These are phyloP conservation scores for Diaporthe destruens DNA, from an alignment of 2,329 filamentous ascomycete species.

Conservation along the genomic window DNA sequence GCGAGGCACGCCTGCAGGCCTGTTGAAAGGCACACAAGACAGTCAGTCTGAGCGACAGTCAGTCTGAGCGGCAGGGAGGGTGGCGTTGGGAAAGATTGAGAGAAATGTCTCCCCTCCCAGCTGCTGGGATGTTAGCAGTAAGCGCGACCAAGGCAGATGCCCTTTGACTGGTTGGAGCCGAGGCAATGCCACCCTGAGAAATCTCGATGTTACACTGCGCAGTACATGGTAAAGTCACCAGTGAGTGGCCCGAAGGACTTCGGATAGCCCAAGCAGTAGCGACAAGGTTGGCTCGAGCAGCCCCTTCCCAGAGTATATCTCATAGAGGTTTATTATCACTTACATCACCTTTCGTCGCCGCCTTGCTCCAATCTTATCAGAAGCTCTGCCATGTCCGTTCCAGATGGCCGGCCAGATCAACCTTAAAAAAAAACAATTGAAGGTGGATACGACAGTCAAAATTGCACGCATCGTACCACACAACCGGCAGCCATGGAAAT, in stretches of 20 bases:
- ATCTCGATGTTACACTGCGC: conserved; percentile 38
- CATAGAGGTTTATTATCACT: neutral
- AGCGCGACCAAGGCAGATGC: conserved; percentile 34
- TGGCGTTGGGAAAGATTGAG: conserved; percentile 28
- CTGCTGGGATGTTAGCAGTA: conserved; percentile 33
- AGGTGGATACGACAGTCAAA: neutral
- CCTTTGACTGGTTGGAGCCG: conserved; percentile 34
- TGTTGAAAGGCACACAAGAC: conserved; percentile 5
- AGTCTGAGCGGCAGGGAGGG: conserved; percentile 12
- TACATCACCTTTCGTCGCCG: neutral
- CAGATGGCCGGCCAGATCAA: neutral
- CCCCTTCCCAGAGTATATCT: conserved; percentile 20
- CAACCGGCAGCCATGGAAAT: neutral
- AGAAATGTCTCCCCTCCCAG: conserved; percentile 7
- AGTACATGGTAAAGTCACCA: conserved; percentile 26
- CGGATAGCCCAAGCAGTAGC: conserved; percentile 33
- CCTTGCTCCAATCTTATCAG: conserved; percentile 8
- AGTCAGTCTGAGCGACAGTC: conserved; percentile 9
- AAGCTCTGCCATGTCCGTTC: neutral
- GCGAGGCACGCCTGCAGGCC: neutral
- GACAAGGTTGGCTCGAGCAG: conserved; percentile 19
- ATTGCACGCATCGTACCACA: conserved; percentile 12
- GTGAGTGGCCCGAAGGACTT: conserved; percentile 40
- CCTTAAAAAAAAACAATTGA: neutral
- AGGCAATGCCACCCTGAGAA: conserved; percentile 40